phyloP scores from a whole-genome alignment of 2,329 filamentous ascomycete genomes.

The Diaporthe sp. region DNA sequence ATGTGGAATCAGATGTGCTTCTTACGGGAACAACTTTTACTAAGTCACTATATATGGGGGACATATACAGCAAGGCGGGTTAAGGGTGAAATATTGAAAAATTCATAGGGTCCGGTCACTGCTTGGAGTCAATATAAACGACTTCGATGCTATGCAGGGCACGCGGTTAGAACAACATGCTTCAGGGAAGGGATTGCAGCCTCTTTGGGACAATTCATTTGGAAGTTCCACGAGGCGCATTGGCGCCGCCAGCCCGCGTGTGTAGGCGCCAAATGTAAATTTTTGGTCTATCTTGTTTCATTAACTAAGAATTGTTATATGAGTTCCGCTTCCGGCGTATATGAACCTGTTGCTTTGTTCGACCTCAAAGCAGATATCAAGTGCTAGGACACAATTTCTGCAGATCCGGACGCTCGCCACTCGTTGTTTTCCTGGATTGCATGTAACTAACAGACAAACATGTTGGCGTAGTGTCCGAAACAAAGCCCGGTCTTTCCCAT shows the following conservation, averaged over 20 bases:
- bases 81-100: too few relatives aligned
- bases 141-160: too few relatives aligned
- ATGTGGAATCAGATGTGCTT: not conserved
- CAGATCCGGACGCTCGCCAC: not conserved
- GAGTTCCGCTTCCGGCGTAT: not conserved
- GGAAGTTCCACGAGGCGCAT: too few relatives aligned
- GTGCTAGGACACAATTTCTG: too few relatives aligned
- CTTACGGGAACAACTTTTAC: too few relatives aligned
- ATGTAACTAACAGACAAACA: not conserved
- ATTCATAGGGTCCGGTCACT: not conserved
- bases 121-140: not conserved
- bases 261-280: not conserved
- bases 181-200: not conserved
- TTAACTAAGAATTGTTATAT: too few relatives aligned
- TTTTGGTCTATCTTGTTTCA: not conserved
- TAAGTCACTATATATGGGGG: too few relatives aligned
- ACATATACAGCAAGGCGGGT: not conserved
- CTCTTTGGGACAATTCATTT: not conserved
- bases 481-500: not conserved
- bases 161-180: not conserved
- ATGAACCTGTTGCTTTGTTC: not conserved
- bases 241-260: not conserved
- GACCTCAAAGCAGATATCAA: not conserved
- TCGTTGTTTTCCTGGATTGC: not conserved
- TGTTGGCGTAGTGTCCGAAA: too few relatives aligned